Evolutionary conservation across 352 stramenopile species (phyloP), one percentile per base, ranked within the genome.

Genomic region (Pythium phragmitis): DNA sequence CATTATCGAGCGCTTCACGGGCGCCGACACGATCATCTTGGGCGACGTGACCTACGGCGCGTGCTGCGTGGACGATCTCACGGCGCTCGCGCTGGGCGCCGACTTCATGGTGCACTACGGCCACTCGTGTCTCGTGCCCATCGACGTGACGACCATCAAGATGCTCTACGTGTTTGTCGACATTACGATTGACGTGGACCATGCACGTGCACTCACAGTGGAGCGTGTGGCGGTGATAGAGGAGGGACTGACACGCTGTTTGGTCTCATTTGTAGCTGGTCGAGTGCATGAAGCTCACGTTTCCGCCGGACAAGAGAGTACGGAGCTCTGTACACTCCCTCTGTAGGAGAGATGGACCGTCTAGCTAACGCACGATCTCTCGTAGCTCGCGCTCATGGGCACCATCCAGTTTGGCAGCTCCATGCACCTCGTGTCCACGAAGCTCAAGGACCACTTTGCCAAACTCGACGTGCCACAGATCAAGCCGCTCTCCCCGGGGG

Each of bases 111-210:
- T 99, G n/a, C 98, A 99, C 73, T 99, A 99, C 69, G 98, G 98
- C 41, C 98, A 99, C 75, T 98, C 89, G 41, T 99, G 98, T 73
- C 81, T 99, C 17, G 97, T 99, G 23, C 98, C 98, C 0, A 96
- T 99, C 51, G 94, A 98, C 48, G 79, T 96, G 37, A 99, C 97
- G 16, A 87, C 84, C 23, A 96, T 98, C 64, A 97, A 97, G 71
- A 96, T 97, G 81, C 77, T 99, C 16, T 99, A 99, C 75, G 97
- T 99, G 1, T 99, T 99, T 74, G 98, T 99, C 45, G 97, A 99
- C 75, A 99, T 99, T 69, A 82, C 90, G 16, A 98, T 99, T 52
- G 97, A 99, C 75, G 91, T 98, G 4, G 78, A 95, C 0, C 98
- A 99, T 62, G 87, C 92, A 77, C 39, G 82, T 59, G 7, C 2